Conservation (phyloP, 768 basidiomycete genomes). For the Boletus coccyginus region DNA sequence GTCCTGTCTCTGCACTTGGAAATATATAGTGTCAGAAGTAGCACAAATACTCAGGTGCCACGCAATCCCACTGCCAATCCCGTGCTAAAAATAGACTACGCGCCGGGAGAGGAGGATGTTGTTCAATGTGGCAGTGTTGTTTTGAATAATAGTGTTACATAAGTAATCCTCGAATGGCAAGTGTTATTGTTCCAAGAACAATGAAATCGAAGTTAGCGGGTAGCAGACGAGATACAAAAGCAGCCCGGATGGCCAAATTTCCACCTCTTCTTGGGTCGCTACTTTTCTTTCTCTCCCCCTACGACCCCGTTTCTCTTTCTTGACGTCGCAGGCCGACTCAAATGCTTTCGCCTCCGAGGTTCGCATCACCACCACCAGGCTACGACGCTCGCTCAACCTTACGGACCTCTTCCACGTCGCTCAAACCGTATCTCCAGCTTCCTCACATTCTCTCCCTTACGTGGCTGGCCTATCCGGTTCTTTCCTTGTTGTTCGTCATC, state of each 20-base stretch:
- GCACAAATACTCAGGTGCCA: too few relatives aligned
- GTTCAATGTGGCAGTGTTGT: neutral
- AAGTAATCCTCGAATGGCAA: slow-evolving; percentile 17
- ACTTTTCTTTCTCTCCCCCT: slow-evolving; percentile 10
- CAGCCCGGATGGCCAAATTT: slow-evolving; percentile 5
- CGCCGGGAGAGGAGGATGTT: neutral
- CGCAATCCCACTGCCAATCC: too few relatives aligned
- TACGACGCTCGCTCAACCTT: slow-evolving; percentile 50
- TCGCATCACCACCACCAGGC: slow-evolving; percentile 47
- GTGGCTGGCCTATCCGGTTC: slow-evolving; percentile 89
- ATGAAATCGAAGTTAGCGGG: slow-evolving; percentile 9
- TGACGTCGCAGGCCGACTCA: slow-evolving; percentile 39
- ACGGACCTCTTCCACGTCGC: slow-evolving; percentile 32
- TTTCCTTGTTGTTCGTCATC: slow-evolving; percentile 85
- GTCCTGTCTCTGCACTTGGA: too few relatives aligned
- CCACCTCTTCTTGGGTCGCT: slow-evolving; percentile 13
- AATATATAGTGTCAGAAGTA: too few relatives aligned
- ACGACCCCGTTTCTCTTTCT: slow-evolving; percentile 10
- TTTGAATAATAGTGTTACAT: slow-evolving; percentile 1
- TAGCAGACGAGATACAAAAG: slow-evolving; percentile 21
- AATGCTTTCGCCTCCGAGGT: slow-evolving; percentile 32
- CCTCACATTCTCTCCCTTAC: slow-evolving; percentile 80
- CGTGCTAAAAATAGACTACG: too few relatives aligned
- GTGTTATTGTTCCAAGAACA: slow-evolving; percentile 33
- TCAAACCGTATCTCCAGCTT: slow-evolving; percentile 83